Evolutionary conservation across 129 eudicot species (phyloP).

Genomic region (Centrapalus pauciflorus): DNA sequence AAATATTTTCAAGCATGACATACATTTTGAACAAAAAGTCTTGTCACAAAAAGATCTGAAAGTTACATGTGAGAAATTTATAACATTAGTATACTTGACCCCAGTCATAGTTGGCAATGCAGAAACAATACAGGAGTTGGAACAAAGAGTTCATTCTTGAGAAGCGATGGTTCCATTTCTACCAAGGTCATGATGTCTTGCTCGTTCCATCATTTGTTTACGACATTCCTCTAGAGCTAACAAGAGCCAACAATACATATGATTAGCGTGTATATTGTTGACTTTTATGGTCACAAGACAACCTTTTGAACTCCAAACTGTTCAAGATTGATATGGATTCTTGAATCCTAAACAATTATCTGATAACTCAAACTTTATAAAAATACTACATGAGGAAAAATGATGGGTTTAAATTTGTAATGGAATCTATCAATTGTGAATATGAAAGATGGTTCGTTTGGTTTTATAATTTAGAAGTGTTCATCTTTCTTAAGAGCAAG

Average conservation of each 20-base stretch:
- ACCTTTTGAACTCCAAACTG: neutral
- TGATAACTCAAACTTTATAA: neutral
- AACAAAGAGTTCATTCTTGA: conserved; percentile 24
- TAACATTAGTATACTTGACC: conserved; percentile 6
- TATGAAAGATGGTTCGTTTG: too few relatives aligned
- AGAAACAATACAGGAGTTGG: neutral
- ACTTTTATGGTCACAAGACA: conserved; percentile 10
- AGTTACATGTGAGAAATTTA: neutral
- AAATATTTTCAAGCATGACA: neutral
- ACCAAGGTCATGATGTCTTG: conserved; percentile 61
- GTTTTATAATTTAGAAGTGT: too few relatives aligned
- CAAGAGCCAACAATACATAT: neutral
- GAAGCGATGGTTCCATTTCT: conserved; percentile 42
- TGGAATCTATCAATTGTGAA: neutral
- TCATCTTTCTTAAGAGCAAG: neutral
- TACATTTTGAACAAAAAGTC: conserved; percentile 1
- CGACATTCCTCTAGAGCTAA: conserved; percentile 95
- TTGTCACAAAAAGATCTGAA: neutral
- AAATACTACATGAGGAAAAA: neutral
- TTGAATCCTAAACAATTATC: neutral
- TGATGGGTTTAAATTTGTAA: neutral
- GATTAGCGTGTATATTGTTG: neutral
- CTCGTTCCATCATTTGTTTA: conserved; percentile 82
- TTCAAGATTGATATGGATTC: neutral
- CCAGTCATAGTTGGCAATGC: neutral